phyloP scores from a whole-genome alignment of 768 basidiomycete species.

The Amanita pallidorosea region DNA sequence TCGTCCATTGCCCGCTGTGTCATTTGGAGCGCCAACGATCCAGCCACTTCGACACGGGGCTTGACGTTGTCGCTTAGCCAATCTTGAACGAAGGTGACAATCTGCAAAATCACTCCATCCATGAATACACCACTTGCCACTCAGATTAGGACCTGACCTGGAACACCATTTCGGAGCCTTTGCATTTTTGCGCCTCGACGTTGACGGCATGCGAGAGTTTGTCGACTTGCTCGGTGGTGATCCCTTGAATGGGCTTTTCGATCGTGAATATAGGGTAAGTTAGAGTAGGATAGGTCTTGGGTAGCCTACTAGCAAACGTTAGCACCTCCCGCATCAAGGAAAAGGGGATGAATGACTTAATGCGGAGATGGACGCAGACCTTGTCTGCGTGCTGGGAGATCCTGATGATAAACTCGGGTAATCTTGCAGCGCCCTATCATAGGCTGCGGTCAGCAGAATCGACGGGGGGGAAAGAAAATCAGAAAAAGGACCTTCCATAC shows the following conservation, averaged over 20 bases:
- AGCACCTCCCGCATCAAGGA: not conserved
- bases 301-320: constrained; percentile 38
- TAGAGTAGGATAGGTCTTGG: constrained; percentile 70
- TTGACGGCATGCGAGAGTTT: constrained; percentile 52
- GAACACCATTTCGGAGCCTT: constrained; percentile 72
- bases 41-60: constrained; percentile 46
- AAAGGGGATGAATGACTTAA: constrained; percentile 40
- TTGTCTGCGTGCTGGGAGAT: constrained; percentile 52
- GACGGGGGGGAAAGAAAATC: not conserved
- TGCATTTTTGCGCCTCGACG: constrained; percentile 49
- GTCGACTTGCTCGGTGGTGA: constrained; percentile 44
- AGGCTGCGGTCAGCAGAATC: constrained; percentile 4
- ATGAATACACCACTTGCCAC: not conserved
- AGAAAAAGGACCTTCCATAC: constrained; percentile 66
- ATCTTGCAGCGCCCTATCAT: constrained; percentile 49
- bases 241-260: constrained; percentile 52
- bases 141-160: constrained; percentile 35
- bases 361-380: constrained; percentile 56
- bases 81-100: constrained; percentile 58
- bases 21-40: constrained; percentile 76
- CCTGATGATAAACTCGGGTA: constrained; percentile 70
- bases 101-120: constrained; percentile 25
- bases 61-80: constrained; percentile 53
- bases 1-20: constrained; percentile 59
- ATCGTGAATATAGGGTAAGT: constrained; percentile 60